These are phyloP conservation scores for Myxozyma mucilagina DNA, from an alignment of 805 yeast genomes.

Conservation along the genomic window DNA sequence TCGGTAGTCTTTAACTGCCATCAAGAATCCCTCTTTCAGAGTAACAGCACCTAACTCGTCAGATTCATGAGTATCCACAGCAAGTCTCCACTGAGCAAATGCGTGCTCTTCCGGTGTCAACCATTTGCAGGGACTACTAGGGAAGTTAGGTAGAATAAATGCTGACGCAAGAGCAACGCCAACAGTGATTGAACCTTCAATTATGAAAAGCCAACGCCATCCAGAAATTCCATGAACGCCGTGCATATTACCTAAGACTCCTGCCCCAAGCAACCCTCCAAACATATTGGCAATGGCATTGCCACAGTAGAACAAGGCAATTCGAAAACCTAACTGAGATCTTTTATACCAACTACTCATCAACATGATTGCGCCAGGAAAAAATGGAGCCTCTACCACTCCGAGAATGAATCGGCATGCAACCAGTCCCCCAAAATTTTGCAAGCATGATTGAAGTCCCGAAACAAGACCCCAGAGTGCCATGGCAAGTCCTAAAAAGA, in stretches of 20 bases:
- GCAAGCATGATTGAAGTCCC: conserved; percentile 37
- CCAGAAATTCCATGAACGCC: conserved; percentile 44
- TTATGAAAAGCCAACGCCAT: conserved; percentile 56
- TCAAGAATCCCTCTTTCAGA: conserved; percentile 17
- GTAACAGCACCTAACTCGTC: conserved; percentile 22
- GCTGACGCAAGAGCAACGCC: conserved; percentile 38
- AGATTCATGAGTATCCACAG: conserved; percentile 25
- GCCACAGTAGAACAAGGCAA: conserved; percentile 45
- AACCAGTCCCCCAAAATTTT: conserved; percentile 45
- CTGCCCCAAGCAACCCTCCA: conserved; percentile 52
- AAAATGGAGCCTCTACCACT: conserved; percentile 44
- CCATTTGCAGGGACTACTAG: conserved; percentile 34
- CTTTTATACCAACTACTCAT: conserved; percentile 44
- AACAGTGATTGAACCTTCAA: conserved; percentile 48
- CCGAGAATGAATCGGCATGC: conserved; percentile 44
- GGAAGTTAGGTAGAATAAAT: conserved; percentile 51
- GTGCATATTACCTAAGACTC: conserved; percentile 48
- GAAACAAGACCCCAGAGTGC: conserved; percentile 42
- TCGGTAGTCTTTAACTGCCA: conserved; percentile 26
- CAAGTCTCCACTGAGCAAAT: conserved; percentile 32
- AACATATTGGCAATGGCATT: conserved; percentile 55
- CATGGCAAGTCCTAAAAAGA: conserved; percentile 44
- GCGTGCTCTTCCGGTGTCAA: conserved; percentile 31
- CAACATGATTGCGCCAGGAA: conserved; percentile 44
- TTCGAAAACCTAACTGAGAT: conserved; percentile 46